These are phyloP conservation scores for Pyrus betulifolia DNA, from an alignment of 306 rosid species.

Conservation along the genomic window DNA sequence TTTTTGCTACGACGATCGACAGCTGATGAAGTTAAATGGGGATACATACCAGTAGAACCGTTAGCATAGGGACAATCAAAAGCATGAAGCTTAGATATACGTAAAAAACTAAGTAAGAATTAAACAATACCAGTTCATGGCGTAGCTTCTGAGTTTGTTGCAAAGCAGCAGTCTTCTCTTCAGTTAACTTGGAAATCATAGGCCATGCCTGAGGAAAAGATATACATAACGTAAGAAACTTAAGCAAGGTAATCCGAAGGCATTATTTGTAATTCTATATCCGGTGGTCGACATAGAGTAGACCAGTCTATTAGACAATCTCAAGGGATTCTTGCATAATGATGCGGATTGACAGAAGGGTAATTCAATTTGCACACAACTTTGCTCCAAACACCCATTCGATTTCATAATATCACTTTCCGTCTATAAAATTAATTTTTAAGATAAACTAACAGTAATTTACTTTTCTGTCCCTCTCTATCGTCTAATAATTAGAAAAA, in stretches of 20 bases:
- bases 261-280: background rate
- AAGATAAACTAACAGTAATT: too few species aligned
- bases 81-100: background rate
- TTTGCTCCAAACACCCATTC: background rate
- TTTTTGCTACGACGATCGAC: background rate
- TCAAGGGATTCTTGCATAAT: too few species aligned
- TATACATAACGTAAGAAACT: background rate
- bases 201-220: slow-evolving; percentile 30
- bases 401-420: background rate
- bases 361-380: background rate
- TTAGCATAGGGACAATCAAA: background rate
- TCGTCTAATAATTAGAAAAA: background rate
- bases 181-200: slow-evolving; percentile 31
- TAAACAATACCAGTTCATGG: slow-evolving; percentile 34
- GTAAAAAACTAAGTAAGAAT: background rate
- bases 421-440: too few species aligned
- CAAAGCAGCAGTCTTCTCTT: slow-evolving; percentile 36
- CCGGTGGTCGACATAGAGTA: background rate
- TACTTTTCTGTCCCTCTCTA: background rate
- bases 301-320: too few species aligned
- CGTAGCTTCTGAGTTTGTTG: slow-evolving; percentile 34
- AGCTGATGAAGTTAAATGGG: background rate
- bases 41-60: background rate
- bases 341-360: too few species aligned
- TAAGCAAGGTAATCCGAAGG: background rate